Conservation (phyloP, 2,329 filamentous ascomycete genomes). For the Monosporascus ibericus region DNA sequence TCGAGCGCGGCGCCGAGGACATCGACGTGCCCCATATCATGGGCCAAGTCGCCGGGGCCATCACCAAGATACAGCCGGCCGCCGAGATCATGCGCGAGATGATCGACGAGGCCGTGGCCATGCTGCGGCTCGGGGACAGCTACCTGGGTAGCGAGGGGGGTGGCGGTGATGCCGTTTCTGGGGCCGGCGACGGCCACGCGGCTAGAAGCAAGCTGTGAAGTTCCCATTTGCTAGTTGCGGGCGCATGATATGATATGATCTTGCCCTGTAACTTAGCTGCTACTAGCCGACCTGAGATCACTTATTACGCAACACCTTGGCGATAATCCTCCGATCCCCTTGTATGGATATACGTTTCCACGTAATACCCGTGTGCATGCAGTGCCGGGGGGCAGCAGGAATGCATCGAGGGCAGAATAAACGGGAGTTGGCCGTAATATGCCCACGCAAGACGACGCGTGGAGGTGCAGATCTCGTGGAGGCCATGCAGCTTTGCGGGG, state of each 20-base stretch:
- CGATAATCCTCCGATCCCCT: background rate
- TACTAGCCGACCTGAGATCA: too few relatives aligned
- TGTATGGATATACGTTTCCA: too few relatives aligned
- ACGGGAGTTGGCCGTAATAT: too few relatives aligned
- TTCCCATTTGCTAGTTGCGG: background rate
- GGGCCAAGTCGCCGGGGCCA: constrained; percentile 84
- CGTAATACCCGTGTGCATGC: background rate
- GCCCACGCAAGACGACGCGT: too few relatives aligned
- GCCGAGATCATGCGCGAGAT: constrained; percentile 83
- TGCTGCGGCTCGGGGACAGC: constrained; percentile 54
- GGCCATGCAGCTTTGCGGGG: too few relatives aligned
- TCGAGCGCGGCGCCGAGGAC: constrained; percentile 74
- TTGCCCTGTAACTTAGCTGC: too few relatives aligned
- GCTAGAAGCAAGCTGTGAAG: constrained; percentile 35
- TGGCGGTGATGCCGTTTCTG: constrained; percentile 5
- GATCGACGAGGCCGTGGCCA: constrained; percentile 68
- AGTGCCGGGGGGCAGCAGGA: background rate
- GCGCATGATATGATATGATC: too few relatives aligned
- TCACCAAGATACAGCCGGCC: constrained; percentile 73
- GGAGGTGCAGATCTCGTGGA: too few relatives aligned
- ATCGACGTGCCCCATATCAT: constrained; percentile 85
- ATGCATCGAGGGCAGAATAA: too few relatives aligned
- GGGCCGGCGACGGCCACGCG: constrained; percentile 13
- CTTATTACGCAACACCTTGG: background rate
- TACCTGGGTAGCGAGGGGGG: constrained; percentile 43